These are phyloP conservation scores for Lolium multiflorum DNA, from an alignment of 176 grass and related monocot genomes.

Conservation along the genomic window DNA sequence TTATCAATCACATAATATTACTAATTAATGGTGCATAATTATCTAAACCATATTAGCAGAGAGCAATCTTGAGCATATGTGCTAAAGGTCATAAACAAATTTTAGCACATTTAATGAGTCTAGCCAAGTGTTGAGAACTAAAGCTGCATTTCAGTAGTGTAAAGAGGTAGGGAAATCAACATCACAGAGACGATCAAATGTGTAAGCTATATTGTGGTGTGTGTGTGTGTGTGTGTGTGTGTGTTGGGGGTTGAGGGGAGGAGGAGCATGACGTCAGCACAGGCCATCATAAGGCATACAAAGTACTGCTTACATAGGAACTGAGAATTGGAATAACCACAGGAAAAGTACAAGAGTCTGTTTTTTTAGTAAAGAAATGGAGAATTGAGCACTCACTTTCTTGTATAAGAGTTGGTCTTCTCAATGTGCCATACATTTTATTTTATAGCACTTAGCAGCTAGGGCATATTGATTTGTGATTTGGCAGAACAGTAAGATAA, in stretches of 20 bases:
- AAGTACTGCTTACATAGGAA: not conserved
- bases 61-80: not conserved
- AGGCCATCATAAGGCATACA: not conserved
- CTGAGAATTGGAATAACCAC: not conserved
- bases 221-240: too few species aligned
- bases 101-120: not conserved
- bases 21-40: conserved; percentile 4
- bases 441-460: not conserved
- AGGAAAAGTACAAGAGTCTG: not conserved
- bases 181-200: too few species aligned
- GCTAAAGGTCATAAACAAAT: not conserved
- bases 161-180: not conserved
- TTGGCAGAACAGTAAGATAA: not conserved
- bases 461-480: not conserved
- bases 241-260: too few species aligned
- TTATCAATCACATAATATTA: conserved; percentile 19
- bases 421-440: not conserved
- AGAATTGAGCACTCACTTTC: not conserved
- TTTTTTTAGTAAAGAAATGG: not conserved
- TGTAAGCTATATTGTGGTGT: too few species aligned
- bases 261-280: too few species aligned
- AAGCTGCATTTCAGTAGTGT: not conserved
- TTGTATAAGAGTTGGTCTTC: not conserved
- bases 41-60: not conserved
- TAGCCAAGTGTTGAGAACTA: not conserved